Evolutionary conservation across 2,329 filamentous ascomycete species (phyloP).

Genomic region (Arthrocladium fulminans): DNA sequence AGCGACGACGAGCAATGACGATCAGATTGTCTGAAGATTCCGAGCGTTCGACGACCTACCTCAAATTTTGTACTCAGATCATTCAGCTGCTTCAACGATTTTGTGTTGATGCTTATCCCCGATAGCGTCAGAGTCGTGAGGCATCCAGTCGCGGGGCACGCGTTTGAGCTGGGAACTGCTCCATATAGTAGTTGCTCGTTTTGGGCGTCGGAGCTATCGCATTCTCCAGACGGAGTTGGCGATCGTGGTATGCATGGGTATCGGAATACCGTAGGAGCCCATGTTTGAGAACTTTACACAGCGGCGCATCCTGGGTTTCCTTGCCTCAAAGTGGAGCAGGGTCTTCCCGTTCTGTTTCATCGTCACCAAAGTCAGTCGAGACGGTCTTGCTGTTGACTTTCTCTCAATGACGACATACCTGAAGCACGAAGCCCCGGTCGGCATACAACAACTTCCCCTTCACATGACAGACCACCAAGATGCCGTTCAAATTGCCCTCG

Average conservation of each 20-base stretch:
- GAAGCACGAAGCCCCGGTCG: too few relatives aligned
- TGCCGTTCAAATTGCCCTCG: slow-evolving; percentile 1
- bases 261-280: too few relatives aligned
- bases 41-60: background rate
- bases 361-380: too few relatives aligned
- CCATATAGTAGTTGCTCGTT: background rate
- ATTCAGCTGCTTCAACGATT: too few relatives aligned
- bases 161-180: background rate
- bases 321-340: background rate
- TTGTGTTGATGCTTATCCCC: too few relatives aligned
- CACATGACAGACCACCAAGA: background rate
- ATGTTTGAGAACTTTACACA: too few relatives aligned
- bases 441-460: background rate
- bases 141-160: background rate
- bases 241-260: too few relatives aligned
- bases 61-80: too few relatives aligned
- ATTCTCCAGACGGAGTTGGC: too few relatives aligned
- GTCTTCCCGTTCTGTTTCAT: background rate
- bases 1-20: background rate
- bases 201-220: background rate
- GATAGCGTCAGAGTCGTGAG: too few relatives aligned
- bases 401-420: too few relatives aligned
- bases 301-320: background rate
- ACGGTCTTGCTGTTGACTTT: too few relatives aligned
- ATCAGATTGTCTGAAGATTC: background rate